These are phyloP conservation scores for Plantago lanceolata DNA, from an alignment of 305 asterid genomes.

Conservation along the genomic window DNA sequence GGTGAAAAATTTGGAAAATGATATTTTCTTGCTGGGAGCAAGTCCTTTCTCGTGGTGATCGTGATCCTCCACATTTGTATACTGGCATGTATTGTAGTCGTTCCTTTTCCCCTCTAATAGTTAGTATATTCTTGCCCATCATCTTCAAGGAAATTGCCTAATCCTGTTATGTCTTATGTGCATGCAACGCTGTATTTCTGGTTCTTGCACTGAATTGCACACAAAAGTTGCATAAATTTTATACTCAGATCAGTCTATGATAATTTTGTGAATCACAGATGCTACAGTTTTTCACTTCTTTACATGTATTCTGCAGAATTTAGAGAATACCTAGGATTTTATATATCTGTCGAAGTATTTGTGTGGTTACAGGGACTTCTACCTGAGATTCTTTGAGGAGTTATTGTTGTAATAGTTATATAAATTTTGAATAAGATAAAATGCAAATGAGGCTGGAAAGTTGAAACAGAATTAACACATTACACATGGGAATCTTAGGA, in stretches of 20 bases:
- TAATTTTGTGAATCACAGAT: neutral
- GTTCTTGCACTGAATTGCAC: neutral
- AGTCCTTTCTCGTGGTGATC: conserved; percentile 91
- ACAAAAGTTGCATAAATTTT: neutral
- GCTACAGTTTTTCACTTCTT: neutral
- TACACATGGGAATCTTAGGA: no score
- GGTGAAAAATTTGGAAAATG: conserved; percentile 92
- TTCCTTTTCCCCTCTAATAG: neutral
- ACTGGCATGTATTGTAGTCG: conserved; percentile 24
- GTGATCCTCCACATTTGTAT: conserved; percentile 40
- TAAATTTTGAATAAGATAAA: no score
- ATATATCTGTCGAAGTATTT: no score
- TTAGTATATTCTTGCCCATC: neutral
- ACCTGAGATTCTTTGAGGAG: no score
- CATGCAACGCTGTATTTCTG: neutral
- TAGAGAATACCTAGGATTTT: no score
- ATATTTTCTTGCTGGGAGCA: conserved; percentile 81
- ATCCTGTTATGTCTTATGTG: neutral
- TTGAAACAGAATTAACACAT: no score
- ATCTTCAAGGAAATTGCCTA: neutral
- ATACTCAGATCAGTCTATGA: neutral
- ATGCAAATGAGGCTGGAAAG: no score
- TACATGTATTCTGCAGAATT: neutral
- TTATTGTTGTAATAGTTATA: no score
- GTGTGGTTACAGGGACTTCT: no score